A percentile compares a stretch with the other conserved stretches of the same genome.
These are phyloP conservation scores for Sporothrix luriei DNA, from an alignment of 2,329 filamentous ascomycete species.

Conservation along the genomic window DNA sequence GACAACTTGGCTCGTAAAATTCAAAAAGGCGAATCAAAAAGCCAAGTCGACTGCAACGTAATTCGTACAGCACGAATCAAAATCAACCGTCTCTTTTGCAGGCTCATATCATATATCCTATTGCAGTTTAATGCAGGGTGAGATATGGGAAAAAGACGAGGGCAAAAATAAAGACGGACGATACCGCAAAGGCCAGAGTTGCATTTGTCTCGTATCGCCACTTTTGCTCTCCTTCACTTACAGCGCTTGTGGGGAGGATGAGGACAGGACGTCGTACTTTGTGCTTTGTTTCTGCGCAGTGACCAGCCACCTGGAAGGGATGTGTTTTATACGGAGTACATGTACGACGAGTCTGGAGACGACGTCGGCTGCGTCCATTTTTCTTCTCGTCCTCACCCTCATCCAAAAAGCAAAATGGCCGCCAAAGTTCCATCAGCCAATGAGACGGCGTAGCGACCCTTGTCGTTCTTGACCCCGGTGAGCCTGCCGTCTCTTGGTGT, in stretches of 20 bases:
- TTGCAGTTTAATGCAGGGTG: neutral
- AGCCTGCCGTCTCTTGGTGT: constrained; percentile 18
- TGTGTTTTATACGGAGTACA: neutral
- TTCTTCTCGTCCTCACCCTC: neutral
- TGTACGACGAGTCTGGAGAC: no score
- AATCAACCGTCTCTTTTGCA: neutral
- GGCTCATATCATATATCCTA: neutral
- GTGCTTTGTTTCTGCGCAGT: neutral
- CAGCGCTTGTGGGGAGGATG: neutral
- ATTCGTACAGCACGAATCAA: neutral
- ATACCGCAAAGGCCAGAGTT: neutral
- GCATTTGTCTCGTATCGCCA: constrained; percentile 8
- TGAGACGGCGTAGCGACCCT: constrained; percentile 31
- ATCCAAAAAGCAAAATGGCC: constrained; percentile 26
- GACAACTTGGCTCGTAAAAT: neutral
- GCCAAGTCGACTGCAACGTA: neutral
- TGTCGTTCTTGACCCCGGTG: constrained; percentile 30
- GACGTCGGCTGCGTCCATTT: neutral
- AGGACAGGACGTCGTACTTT: no score
- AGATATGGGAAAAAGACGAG: constrained; percentile 2
- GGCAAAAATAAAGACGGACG: neutral
- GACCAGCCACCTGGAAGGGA: neutral
- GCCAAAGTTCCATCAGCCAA: constrained; percentile 27
- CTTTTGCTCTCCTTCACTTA: neutral
- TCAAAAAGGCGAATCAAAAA: neutral